Percentiles rank a stretch among this genome's conserved stretches.
Conservation (phyloP, 2,329 filamentous ascomycete species). For the Mariannaea sp. region DNA sequence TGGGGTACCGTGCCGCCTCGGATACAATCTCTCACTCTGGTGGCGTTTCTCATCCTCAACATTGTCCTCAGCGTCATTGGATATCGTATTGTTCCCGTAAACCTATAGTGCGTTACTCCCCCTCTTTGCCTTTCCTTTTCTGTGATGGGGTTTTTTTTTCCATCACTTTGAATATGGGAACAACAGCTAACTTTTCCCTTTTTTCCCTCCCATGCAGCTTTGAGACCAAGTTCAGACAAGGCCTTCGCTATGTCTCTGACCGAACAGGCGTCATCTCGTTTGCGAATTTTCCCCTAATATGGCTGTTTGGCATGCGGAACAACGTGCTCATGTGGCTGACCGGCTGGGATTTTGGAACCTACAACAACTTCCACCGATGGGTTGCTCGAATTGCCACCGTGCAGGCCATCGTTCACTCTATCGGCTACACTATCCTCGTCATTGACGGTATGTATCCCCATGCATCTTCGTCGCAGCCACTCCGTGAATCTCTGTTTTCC, state of each 20-base stretch:
- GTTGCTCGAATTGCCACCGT: constrained; percentile 65
- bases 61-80: constrained; percentile 43
- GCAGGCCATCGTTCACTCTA: constrained; percentile 65
- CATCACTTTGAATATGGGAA: too few species aligned
- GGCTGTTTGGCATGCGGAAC: constrained; percentile 70
- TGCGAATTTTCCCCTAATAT: constrained; percentile 66
- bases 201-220: constrained; percentile 38
- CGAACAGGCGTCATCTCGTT: constrained; percentile 68
- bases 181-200: background rate
- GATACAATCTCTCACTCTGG: constrained; percentile 49
- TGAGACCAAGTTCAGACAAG: constrained; percentile 40
- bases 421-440: constrained; percentile 60
- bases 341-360: constrained; percentile 70
- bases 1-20: constrained; percentile 52
- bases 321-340: constrained; percentile 69
- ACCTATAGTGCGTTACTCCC: constrained; percentile 40
- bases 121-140: too few species aligned
- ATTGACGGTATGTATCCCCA: constrained; percentile 37
- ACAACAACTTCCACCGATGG: constrained; percentile 71
- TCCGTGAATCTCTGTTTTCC: too few species aligned
- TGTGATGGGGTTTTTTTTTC: too few species aligned
- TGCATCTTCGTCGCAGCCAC: background rate
- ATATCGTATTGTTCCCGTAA: constrained; percentile 45
- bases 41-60: constrained; percentile 47
- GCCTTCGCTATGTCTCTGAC: constrained; percentile 62